Percentiles rank a stretch among this genome's conserved stretches.
Conservation (phyloP, 2,329 filamentous ascomycete species). For the Diaporthe ampelina region DNA sequence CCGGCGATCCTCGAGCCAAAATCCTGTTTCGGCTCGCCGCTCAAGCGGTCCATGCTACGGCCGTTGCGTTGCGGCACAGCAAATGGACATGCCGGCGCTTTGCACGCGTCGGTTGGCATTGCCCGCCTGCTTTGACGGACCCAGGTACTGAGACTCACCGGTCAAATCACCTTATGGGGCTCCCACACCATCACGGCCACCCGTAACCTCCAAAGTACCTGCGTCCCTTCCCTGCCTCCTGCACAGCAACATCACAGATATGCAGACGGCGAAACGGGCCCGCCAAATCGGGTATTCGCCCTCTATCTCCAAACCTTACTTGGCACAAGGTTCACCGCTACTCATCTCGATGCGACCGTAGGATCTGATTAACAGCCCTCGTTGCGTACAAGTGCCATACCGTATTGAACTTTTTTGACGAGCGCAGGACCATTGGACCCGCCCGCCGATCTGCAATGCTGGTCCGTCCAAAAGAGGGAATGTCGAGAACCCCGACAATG, state of each 20-base stretch:
- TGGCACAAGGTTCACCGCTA: slow-evolving; percentile 36
- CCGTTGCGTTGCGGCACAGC: neutral
- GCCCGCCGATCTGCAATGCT: slow-evolving; percentile 29
- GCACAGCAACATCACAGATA: slow-evolving; percentile 13
- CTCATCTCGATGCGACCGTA: slow-evolving; percentile 28
- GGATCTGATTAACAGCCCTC: slow-evolving; percentile 19
- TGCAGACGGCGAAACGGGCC: slow-evolving; percentile 15
- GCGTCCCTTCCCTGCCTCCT: slow-evolving; percentile 11
- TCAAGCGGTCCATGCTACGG: slow-evolving; percentile 15
- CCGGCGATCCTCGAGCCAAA: slow-evolving; percentile 15
- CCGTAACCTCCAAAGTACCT: neutral
- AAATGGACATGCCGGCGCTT: slow-evolving; percentile 6
- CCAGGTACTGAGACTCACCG: slow-evolving; percentile 11
- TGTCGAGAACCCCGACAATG: slow-evolving; percentile 11
- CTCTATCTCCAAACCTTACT: slow-evolving; percentile 19
- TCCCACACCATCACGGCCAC: slow-evolving; percentile 22
- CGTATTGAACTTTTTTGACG: slow-evolving; percentile 15
- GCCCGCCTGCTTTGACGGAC: neutral
- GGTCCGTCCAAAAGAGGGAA: slow-evolving; percentile 28
- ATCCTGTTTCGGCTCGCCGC: slow-evolving; percentile 15
- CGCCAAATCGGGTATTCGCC: slow-evolving; percentile 33
- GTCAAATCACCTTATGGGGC: slow-evolving; percentile 16
- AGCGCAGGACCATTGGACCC: slow-evolving; percentile 25
- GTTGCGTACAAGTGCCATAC: slow-evolving; percentile 9
- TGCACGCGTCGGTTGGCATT: slow-evolving; percentile 20